phyloP scores from a whole-genome alignment of 2,329 filamentous ascomycete species.

The Claviceps pazoutovae region DNA sequence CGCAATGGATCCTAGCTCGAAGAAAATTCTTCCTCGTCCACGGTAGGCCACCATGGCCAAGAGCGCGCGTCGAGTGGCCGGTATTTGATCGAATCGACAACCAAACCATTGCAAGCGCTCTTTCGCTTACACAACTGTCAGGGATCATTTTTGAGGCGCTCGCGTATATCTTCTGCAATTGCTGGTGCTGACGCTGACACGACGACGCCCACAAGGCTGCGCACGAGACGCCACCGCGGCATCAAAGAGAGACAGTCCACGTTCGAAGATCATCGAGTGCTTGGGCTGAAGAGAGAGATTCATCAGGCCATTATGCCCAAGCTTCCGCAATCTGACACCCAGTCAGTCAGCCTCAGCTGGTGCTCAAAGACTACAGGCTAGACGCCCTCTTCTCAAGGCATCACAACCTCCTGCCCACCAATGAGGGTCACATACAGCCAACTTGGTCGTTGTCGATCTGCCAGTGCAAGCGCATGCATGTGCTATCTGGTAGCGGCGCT shows the following conservation, averaged over 20 bases:
- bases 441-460: conserved; percentile 5
- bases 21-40: too few relatives aligned
- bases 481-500: not conserved
- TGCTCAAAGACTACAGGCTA: not conserved
- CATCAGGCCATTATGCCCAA: not conserved
- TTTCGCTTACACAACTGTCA: not conserved
- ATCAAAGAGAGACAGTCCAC: not conserved
- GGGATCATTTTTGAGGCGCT: not conserved
- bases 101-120: not conserved
- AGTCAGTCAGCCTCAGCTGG: not conserved
- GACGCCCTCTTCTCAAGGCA: conserved; percentile 3
- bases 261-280: not conserved
- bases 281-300: not conserved
- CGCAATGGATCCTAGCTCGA: too few relatives aligned
- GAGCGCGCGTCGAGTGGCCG: too few relatives aligned
- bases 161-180: not conserved
- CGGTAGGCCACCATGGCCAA: too few relatives aligned
- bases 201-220: too few relatives aligned
- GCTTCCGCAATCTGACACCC: not conserved
- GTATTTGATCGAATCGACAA: not conserved
- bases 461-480: conserved; percentile 12
- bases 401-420: conserved; percentile 13
- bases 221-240: not conserved
- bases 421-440: conserved; percentile 11
- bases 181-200: not conserved